Evolutionary conservation across 2,329 filamentous ascomycete genomes (phyloP).

Genomic region (Aureobasidium sp.): DNA sequence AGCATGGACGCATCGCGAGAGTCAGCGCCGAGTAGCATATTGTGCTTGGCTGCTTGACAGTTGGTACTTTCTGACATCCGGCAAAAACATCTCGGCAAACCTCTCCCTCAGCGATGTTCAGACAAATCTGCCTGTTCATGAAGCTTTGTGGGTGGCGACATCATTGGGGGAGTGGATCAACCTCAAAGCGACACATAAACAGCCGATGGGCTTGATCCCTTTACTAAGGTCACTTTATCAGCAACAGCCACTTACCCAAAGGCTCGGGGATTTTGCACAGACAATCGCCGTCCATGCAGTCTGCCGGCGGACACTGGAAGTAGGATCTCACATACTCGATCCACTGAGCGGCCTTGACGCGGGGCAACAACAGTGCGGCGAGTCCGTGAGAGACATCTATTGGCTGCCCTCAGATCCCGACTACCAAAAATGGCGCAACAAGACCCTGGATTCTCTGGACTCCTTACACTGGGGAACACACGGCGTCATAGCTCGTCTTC

Average conservation of each 20-base stretch:
- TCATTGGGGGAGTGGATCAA: background rate
- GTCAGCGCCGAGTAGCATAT: slow-evolving; percentile 5
- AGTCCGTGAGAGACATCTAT: slow-evolving; percentile 4
- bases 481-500: slow-evolving; percentile 11
- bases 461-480: slow-evolving; percentile 15
- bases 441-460: slow-evolving; percentile 15
- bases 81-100: background rate
- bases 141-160: background rate
- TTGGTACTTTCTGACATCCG: background rate
- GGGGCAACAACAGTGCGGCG: background rate
- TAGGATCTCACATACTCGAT: background rate
- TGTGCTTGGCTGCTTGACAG: slow-evolving; percentile 6
- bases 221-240: background rate
- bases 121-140: slow-evolving; percentile 2
- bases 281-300: background rate
- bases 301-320: background rate
- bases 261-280: slow-evolving; percentile 1
- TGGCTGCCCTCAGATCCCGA: slow-evolving; percentile 9
- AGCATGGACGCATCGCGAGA: background rate
- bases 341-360: background rate
- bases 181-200: background rate
- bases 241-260: background rate
- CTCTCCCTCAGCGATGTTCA: background rate
- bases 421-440: slow-evolving; percentile 16
- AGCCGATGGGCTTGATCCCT: background rate